Evolutionary conservation across 2,329 filamentous ascomycete species (phyloP).

Genomic region (Fusarium cyanostomum): DNA sequence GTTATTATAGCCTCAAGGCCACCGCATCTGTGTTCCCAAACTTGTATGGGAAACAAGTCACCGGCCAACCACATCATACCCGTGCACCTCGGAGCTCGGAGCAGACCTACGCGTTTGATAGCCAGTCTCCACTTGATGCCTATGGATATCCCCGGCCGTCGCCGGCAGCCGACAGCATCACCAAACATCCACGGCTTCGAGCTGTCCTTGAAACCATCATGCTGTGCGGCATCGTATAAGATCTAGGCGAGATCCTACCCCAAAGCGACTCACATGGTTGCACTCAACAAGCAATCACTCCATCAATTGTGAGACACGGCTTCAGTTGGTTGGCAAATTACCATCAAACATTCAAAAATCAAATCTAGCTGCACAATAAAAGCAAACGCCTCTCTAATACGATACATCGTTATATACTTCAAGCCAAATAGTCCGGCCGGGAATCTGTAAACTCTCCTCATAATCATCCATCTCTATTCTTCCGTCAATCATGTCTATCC

Average conservation of each 20-base stretch:
- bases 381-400: constrained; percentile 41
- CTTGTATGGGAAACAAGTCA: not conserved
- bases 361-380: constrained; percentile 34
- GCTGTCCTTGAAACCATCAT: too few relatives aligned
- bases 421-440: constrained; percentile 33
- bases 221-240: not conserved
- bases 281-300: not conserved
- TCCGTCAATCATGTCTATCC: constrained; percentile 29
- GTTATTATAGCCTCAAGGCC: not conserved
- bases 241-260: too few relatives aligned
- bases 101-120: constrained; percentile 32
- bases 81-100: constrained; percentile 10
- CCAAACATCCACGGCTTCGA: not conserved
- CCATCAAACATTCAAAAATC: constrained; percentile 31
- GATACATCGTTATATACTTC: constrained; percentile 43
- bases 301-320: not conserved
- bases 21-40: not conserved
- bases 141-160: constrained; percentile 33
- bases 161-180: constrained; percentile 39
- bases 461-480: constrained; percentile 37
- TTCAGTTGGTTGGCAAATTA: constrained; percentile 7
- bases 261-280: constrained; percentile 1
- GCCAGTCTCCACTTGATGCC: constrained; percentile 32
- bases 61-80: not conserved
- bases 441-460: constrained; percentile 37